These are phyloP conservation scores for Copromyces sp. DNA, from an alignment of 495 filamentous ascomycete genomes.

Conservation along the genomic window DNA sequence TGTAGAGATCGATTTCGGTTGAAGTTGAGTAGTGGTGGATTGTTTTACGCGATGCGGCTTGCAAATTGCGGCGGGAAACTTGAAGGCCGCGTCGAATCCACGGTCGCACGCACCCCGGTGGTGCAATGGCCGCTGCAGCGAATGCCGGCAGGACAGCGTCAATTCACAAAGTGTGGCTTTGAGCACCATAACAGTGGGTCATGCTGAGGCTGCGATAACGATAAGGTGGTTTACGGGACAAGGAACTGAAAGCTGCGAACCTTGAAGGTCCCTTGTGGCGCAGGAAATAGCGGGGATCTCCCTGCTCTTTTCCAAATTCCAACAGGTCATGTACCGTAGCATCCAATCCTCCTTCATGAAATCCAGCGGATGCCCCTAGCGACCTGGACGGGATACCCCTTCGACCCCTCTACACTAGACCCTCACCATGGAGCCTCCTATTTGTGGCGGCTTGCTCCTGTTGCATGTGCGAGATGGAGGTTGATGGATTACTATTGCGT, in stretches of 20 bases:
- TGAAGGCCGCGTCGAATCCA: not conserved
- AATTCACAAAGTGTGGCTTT: not conserved
- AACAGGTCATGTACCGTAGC: not conserved
- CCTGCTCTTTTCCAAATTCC: not conserved
- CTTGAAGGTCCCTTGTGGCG: not conserved
- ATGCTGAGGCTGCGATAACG: not conserved
- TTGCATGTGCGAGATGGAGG: not conserved
- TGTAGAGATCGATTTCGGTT: not conserved
- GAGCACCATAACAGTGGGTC: not conserved
- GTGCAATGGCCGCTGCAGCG: not conserved
- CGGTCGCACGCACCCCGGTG: not conserved
- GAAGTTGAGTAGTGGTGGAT: not conserved
- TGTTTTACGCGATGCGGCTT: not conserved
- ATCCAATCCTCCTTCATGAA: not conserved
- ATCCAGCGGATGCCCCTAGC: not conserved
- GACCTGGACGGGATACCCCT: not conserved
- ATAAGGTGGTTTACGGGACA: not conserved
- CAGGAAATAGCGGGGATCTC: not conserved
- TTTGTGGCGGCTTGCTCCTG: not conserved
- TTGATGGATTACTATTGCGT: not conserved
- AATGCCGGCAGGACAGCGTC: not conserved
- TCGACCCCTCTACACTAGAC: not conserved
- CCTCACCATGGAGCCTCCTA: not conserved
- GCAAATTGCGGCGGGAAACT: not conserved
- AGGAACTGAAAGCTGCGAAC: not conserved